A percentile compares a stretch with the other conserved stretches of the same genome.
These are phyloP conservation scores for slime mould (Dictyostelium discoideum) DNA, from an alignment of 78 protist genomes.

Conservation along the genomic window dicty_2.7 NC_007090.3:2838001-2838500, in stretches of 20 bases:
- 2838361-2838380: neutral
- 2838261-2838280: constrained; percentile 65
- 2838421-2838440: constrained; percentile 32
- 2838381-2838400: neutral
- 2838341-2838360: neutral
- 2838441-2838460: neutral
- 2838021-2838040: neutral
- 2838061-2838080: constrained; percentile 6
- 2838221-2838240: constrained; percentile 5
- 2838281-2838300: neutral
- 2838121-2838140: neutral
- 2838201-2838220: neutral
- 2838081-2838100: neutral
- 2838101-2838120: neutral
- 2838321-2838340: neutral
- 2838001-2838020: neutral
- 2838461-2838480: neutral
- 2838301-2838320: neutral
- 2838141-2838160: neutral
- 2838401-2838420: neutral
- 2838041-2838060: neutral
- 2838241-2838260: constrained; percentile 30
- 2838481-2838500: neutral
- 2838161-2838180: neutral
- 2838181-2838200: neutral